Base-by-base conservation (phyloP, 495 filamentous ascomycete genomes). In the Xylaria sp. region DNA sequence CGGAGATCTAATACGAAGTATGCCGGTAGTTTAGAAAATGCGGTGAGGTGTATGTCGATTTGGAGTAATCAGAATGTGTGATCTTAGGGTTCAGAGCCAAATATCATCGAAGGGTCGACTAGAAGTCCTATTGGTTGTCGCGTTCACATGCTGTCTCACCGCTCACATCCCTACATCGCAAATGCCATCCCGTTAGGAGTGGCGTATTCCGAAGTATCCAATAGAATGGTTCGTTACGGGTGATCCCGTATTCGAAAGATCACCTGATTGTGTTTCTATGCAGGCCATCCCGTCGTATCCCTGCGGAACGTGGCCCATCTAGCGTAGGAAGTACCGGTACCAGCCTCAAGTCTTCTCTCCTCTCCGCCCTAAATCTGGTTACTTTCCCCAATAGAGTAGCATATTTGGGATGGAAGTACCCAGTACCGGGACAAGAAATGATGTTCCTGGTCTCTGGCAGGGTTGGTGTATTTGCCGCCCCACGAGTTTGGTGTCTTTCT, bases 211-310 rank as follows among this genome's bases (percentile, higher is more conserved):
- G 19, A 26, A 43, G 11, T 15, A 62, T n/a, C 59, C 37, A 41
- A 43, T 43, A 43, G 14, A 4, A 66, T 37, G 31, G 19, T 46
- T 50, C n/a, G 35, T 69, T 41, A 61, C 55, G 40, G 52, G 41
- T 41, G 29, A 59, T 37, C 37, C 67, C 67, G 55, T 19, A 58
- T 35, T 35, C 14, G 14, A 41, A 2, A 6, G 41, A n/a, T 63
- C 68, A 70, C 68, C 58, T 63, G 68, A 55, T 43, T 9, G 29
- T 31, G 12, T 35, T 70, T 2, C 35, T 26, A 70, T 64, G 58
- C 68, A 70, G 3, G 68, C 11, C 68, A 48, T 53, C 68, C 53
- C 24, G 53, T 40, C 52, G 17, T 37, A 63, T 55, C 68, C 68
- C 21, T 69, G 57, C 52, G n/a, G 52, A 44, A 68, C 52, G 66